A percentile compares a stretch with the other conserved stretches of the same genome.
Evolutionary conservation across 2,329 filamentous ascomycete species (phyloP).

Genomic region (Capronia coronata): DNA sequence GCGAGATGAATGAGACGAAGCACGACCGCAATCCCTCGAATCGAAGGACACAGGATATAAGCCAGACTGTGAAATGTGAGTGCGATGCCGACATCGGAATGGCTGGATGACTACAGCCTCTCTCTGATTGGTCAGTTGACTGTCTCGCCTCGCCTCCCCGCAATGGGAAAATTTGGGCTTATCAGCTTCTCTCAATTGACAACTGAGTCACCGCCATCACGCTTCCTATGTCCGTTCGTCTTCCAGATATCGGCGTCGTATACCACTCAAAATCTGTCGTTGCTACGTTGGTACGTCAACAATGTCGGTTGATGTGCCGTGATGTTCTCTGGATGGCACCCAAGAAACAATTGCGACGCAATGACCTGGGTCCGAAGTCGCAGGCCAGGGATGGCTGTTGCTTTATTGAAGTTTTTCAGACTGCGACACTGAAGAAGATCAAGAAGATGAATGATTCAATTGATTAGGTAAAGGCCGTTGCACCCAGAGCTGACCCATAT

Average conservation of each 20-base stretch:
- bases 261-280: too few species aligned
- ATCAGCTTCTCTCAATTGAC: background rate
- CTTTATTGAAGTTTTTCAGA: too few species aligned
- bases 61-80: constrained; percentile 5
- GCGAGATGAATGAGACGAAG: background rate
- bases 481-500: too few species aligned
- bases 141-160: background rate
- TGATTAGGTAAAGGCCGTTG: too few species aligned
- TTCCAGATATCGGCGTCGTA: background rate
- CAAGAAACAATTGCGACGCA: too few species aligned
- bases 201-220: background rate
- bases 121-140: constrained; percentile 9
- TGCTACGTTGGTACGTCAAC: too few species aligned
- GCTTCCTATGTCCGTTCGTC: background rate
- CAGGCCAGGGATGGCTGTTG: too few species aligned
- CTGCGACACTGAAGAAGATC: too few species aligned
- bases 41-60: constrained; percentile 15
- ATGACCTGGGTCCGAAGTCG: too few species aligned
- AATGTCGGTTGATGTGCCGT: too few species aligned
- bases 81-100: constrained; percentile 17
- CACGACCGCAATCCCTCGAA: constrained; percentile 1
- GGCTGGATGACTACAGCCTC: constrained; percentile 15
- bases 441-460: too few species aligned
- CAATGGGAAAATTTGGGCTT: background rate
- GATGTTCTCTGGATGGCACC: too few species aligned